A percentile compares a stretch with the other conserved stretches of the same genome.
Conservation (phyloP, 2,329 filamentous ascomycete species). For the Lojkania enalia region DNA sequence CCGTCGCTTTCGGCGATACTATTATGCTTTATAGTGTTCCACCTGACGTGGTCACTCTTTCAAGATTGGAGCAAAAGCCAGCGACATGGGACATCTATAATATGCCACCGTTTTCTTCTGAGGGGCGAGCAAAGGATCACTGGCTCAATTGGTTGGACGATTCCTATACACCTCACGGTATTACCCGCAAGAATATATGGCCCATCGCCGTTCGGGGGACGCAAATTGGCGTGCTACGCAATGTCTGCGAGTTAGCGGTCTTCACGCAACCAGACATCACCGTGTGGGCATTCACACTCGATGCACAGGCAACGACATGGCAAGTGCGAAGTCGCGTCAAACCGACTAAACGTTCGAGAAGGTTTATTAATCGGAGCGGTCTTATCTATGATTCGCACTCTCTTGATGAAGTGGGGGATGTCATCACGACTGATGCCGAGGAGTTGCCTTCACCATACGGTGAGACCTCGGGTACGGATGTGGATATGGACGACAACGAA, state of each 20-base stretch:
- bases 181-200: slow-evolving; percentile 41
- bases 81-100: slow-evolving; percentile 25
- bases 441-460: not conserved
- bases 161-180: slow-evolving; percentile 6
- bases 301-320: slow-evolving; percentile 52
- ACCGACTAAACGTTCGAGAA: slow-evolving; percentile 8
- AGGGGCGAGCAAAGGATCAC: slow-evolving; percentile 24
- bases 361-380: slow-evolving; percentile 30
- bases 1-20: slow-evolving; percentile 58
- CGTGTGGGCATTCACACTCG: slow-evolving; percentile 57
- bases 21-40: slow-evolving; percentile 66
- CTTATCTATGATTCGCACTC: slow-evolving; percentile 22
- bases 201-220: slow-evolving; percentile 56
- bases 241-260: slow-evolving; percentile 56
- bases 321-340: slow-evolving; percentile 44
- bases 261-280: slow-evolving; percentile 50
- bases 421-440: slow-evolving; percentile 13
- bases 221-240: slow-evolving; percentile 51
- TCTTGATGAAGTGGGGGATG: slow-evolving; percentile 16
- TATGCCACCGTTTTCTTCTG: slow-evolving; percentile 13
- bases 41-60: slow-evolving; percentile 49
- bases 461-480: too few species aligned
- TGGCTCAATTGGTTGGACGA: slow-evolving; percentile 38
- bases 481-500: not conserved
- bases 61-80: slow-evolving; percentile 31